These are phyloP conservation scores for Sordariomycetes sp. DNA, from an alignment of 2,329 filamentous ascomycete species.

Conservation along the genomic window DNA sequence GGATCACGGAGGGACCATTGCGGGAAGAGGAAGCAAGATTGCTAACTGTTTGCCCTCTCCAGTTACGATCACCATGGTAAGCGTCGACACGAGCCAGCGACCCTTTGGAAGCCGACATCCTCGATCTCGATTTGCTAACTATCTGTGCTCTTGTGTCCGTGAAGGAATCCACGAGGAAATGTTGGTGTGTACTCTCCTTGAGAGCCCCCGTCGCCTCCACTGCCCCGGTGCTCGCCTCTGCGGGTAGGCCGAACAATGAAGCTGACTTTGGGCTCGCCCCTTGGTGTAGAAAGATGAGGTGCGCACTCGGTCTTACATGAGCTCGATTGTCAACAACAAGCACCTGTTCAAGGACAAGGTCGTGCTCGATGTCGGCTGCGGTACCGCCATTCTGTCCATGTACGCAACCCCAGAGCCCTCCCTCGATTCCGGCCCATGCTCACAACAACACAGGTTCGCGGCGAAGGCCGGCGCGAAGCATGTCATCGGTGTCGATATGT, in stretches of 20 bases:
- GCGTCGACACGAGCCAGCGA: slow-evolving; percentile 5
- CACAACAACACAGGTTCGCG: slow-evolving; percentile 62
- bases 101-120: background rate
- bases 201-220: slow-evolving; percentile 6
- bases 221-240: background rate
- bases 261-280: slow-evolving; percentile 1
- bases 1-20: background rate
- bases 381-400: slow-evolving; percentile 98
- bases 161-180: slow-evolving; percentile 94
- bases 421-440: background rate
- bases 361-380: slow-evolving; percentile 94
- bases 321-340: slow-evolving; percentile 93
- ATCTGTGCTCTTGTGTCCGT: slow-evolving; percentile 19
- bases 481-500: slow-evolving; percentile 99
- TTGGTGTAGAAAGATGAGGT: slow-evolving; percentile 84
- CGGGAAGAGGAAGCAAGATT: background rate
- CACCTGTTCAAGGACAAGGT: slow-evolving; percentile 78
- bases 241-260: background rate
- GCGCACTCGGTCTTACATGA: slow-evolving; percentile 91
- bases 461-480: slow-evolving; percentile 94
- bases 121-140: slow-evolving; percentile 5
- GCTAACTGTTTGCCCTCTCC: slow-evolving; percentile 6
- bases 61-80: slow-evolving; percentile 98
- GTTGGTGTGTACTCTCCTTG: slow-evolving; percentile 57
- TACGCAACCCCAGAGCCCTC: slow-evolving; percentile 31